Evolutionary conservation across 2,329 filamentous ascomycete genomes (phyloP).

Genomic region (Fusarium keratoplasticum): DNA sequence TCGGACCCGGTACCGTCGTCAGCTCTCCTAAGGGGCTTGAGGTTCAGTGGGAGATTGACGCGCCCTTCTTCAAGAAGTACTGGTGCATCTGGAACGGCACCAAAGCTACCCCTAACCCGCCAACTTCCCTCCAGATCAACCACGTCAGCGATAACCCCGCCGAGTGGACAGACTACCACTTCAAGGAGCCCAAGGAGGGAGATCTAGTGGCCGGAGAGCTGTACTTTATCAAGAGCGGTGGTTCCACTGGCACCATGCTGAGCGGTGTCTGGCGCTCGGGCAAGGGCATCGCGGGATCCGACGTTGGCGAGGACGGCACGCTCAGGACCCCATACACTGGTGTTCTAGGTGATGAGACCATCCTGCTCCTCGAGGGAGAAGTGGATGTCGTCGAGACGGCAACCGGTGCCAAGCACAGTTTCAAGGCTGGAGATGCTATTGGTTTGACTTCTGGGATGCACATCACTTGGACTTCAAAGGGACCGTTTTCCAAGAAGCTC

Average conservation of each 20-base stretch:
- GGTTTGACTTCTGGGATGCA: conserved; percentile 9
- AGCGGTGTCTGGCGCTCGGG: conserved; percentile 11
- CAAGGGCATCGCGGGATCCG: conserved; percentile 3
- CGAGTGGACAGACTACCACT: conserved; percentile 22
- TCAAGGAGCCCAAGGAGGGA: conserved; percentile 28
- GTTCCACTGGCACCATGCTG: conserved; percentile 12
- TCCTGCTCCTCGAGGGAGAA: background rate
- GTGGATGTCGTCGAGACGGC: background rate
- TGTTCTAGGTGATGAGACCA: background rate
- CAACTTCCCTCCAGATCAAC: conserved; percentile 6
- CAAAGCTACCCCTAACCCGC: background rate
- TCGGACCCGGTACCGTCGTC: background rate
- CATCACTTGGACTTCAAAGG: conserved; percentile 12
- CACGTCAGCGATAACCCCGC: conserved; percentile 19
- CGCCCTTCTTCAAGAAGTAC: conserved; percentile 11
- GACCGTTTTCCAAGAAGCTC: conserved; percentile 9
- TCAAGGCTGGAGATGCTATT: conserved; percentile 10
- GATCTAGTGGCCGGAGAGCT: conserved; percentile 26
- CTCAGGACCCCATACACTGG: background rate
- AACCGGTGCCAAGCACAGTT: conserved; percentile 6
- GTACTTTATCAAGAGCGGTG: conserved; percentile 23
- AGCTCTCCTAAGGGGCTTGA: conserved; percentile 7
- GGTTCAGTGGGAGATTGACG: conserved; percentile 8
- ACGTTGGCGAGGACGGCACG: background rate
- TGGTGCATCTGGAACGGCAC: conserved; percentile 18